phyloP scores from a whole-genome alignment of 768 basidiomycete species.

The Tephrocybe sp. region DNA sequence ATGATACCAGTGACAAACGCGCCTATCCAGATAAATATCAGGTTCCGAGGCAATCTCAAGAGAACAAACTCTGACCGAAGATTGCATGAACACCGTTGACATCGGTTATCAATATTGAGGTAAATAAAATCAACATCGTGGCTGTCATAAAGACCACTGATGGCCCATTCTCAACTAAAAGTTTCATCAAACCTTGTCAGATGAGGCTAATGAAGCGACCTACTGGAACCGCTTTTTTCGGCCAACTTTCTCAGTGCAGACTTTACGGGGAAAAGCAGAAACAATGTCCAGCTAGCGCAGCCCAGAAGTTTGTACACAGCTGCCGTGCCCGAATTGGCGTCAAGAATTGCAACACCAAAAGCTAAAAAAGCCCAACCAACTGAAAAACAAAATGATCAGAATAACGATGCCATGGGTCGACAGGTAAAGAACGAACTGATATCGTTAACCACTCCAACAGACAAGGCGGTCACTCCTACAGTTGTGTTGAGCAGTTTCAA shows the following conservation, averaged over 20 bases:
- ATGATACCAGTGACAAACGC: constrained; percentile 82
- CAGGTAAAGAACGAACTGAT: no score
- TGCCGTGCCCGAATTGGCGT: constrained; percentile 76
- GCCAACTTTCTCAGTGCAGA: constrained; percentile 68
- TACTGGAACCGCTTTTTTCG: constrained; percentile 69
- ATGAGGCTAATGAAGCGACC: constrained; percentile 18
- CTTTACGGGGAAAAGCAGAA: constrained; percentile 71
- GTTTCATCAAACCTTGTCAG: not conserved
- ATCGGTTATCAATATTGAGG: constrained; percentile 89
- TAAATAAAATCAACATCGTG: constrained; percentile 78
- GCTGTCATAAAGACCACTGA: constrained; percentile 88
- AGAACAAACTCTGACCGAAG: constrained; percentile 55
- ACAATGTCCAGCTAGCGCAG: constrained; percentile 77
- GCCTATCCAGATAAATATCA: constrained; percentile 33
- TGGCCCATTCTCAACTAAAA: constrained; percentile 68
- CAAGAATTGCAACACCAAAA: constrained; percentile 90
- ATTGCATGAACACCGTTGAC: constrained; percentile 90
- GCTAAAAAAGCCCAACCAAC: constrained; percentile 88
- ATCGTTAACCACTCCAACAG: no score
- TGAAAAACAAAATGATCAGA: constrained; percentile 14
- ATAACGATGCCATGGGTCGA: no score
- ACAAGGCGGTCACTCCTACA: no score
- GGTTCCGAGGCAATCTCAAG: not conserved
- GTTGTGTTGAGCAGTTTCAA: constrained; percentile 86
- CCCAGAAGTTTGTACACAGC: constrained; percentile 83